phyloP scores from a whole-genome alignment of 2,329 filamentous ascomycete species.

The Aureobasidium subglaciale region DNA sequence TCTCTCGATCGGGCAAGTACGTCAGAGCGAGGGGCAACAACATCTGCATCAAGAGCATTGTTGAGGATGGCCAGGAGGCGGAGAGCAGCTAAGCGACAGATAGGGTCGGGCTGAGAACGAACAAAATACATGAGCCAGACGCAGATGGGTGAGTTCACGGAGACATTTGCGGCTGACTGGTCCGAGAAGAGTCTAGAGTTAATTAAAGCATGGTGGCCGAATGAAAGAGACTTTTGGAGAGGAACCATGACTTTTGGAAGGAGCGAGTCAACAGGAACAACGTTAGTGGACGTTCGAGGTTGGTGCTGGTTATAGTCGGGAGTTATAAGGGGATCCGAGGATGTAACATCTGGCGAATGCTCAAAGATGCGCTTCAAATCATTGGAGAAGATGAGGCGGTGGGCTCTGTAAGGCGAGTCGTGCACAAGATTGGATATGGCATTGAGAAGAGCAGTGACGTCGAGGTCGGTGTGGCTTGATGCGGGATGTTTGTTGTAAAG shows the following conservation, averaged over 20 bases:
- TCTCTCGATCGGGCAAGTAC: slow-evolving; percentile 28
- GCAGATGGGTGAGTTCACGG: slow-evolving; percentile 41
- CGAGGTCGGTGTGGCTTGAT: slow-evolving; percentile 44
- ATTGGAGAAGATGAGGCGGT: slow-evolving; percentile 47
- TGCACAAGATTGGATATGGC: slow-evolving; percentile 70
- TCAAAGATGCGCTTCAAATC: slow-evolving; percentile 33
- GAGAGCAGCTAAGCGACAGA: slow-evolving; percentile 36
- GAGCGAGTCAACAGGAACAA: slow-evolving; percentile 6
- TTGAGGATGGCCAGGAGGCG: slow-evolving; percentile 32
- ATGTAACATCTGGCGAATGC: background rate
- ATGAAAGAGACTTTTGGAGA: slow-evolving; percentile 16
- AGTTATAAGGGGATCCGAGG: background rate
- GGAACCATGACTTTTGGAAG: slow-evolving; percentile 18
- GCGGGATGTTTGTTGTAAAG: slow-evolving; percentile 35
- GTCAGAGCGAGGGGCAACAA: slow-evolving; percentile 28
- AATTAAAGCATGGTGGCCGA: slow-evolving; percentile 15
- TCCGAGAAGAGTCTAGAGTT: slow-evolving; percentile 11
- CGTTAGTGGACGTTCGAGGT: background rate
- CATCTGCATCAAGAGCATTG: slow-evolving; percentile 28
- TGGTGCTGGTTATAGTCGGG: background rate
- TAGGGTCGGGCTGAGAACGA: slow-evolving; percentile 32
- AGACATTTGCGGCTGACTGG: slow-evolving; percentile 26
- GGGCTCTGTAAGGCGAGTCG: slow-evolving; percentile 71
- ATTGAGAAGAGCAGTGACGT: slow-evolving; percentile 58
- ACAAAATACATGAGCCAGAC: slow-evolving; percentile 42